Evolutionary conservation across 345 rosid species (phyloP).

Genomic region (Combretum micranthum): DNA sequence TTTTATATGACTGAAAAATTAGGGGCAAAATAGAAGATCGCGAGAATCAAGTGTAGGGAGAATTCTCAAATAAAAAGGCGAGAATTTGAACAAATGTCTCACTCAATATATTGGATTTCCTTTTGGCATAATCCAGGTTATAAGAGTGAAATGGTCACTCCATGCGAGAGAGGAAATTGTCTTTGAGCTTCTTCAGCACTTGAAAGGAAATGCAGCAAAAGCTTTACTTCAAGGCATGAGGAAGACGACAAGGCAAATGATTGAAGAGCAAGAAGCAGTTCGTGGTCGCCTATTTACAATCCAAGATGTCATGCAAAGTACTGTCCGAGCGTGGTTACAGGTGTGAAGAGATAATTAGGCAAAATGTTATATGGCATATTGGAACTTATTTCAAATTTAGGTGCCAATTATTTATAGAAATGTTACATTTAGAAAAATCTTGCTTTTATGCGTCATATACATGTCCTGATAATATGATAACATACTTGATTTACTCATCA

Average conservation of each 20-base stretch:
- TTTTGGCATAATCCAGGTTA: slow-evolving; percentile 26
- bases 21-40: no score
- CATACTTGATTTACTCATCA: no score
- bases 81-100: no score
- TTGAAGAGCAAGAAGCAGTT: slow-evolving; percentile 57
- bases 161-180: slow-evolving; percentile 64
- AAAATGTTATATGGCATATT: background rate
- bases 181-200: slow-evolving; percentile 54
- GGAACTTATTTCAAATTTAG: no score
- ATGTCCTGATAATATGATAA: no score
- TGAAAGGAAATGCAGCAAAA: slow-evolving; percentile 39
- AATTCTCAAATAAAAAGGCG: no score
- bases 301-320: slow-evolving; percentile 64
- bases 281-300: slow-evolving; percentile 53
- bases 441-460: no score
- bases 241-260: slow-evolving; percentile 50
- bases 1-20: no score
- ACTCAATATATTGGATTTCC: background rate
- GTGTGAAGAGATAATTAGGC: slow-evolving; percentile 13
- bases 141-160: slow-evolving; percentile 68
- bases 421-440: no score
- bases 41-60: no score
- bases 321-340: slow-evolving; percentile 63
- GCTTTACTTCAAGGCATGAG: slow-evolving; percentile 32
- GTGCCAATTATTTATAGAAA: no score